These are phyloP conservation scores for Durotheca rogersii DNA, from an alignment of 495 filamentous ascomycete genomes.

Conservation along the genomic window DNA sequence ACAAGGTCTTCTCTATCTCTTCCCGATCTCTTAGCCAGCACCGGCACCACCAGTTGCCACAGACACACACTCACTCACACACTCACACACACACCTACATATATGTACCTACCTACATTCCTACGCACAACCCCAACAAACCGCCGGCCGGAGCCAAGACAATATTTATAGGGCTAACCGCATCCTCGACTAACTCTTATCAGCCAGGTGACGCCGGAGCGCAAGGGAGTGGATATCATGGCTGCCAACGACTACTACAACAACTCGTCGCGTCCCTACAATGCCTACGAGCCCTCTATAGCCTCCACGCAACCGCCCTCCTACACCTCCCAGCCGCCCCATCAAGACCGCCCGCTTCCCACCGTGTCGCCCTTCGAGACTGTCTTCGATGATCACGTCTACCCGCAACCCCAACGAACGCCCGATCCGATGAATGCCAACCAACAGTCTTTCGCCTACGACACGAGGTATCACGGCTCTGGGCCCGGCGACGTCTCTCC, in stretches of 20 bases:
- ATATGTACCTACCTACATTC: too few relatives aligned
- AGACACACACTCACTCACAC: too few relatives aligned
- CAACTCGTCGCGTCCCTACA: constrained; percentile 45
- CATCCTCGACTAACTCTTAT: background rate
- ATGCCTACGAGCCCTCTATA: constrained; percentile 32
- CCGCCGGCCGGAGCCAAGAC: background rate
- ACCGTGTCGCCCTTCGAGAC: constrained; percentile 55
- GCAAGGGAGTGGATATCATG: constrained; percentile 61
- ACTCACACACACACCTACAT: too few relatives aligned
- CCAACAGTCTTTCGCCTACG: constrained; percentile 50
- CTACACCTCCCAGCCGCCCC: constrained; percentile 41
- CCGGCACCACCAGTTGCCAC: background rate
- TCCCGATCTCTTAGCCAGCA: background rate
- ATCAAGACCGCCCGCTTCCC: constrained; percentile 35
- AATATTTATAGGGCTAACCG: constrained; percentile 13
- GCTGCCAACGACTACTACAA: constrained; percentile 82
- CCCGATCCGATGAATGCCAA: constrained; percentile 27
- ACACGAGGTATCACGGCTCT: constrained; percentile 58
- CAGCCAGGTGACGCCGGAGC: background rate
- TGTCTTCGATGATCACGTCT: constrained; percentile 62
- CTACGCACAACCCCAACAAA: background rate
- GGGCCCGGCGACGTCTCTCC: constrained; percentile 39
- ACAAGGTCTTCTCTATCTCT: background rate
- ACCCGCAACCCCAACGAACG: constrained; percentile 42
- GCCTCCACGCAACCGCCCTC: constrained; percentile 29